Percentiles rank a stretch among this genome's conserved stretches.
These are phyloP conservation scores for Populus ilicifolia DNA, from an alignment of 345 rosid genomes.

Conservation along the genomic window DNA sequence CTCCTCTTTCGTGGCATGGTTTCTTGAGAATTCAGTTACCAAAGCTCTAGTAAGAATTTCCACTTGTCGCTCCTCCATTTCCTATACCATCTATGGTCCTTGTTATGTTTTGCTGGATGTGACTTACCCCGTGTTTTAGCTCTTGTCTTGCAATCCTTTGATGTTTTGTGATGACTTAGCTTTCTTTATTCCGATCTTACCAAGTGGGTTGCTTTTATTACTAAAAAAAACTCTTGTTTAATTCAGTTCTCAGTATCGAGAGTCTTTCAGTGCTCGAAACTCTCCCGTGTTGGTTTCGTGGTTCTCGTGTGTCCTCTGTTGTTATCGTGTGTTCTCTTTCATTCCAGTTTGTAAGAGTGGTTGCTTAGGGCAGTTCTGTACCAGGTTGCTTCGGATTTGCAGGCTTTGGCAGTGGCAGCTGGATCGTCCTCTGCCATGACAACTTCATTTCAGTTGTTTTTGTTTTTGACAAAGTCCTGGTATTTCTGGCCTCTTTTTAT, in stretches of 20 bases:
- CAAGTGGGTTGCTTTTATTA: constrained; percentile 14
- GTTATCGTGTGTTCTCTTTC: constrained; percentile 5
- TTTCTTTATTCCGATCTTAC: constrained; percentile 20
- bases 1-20: constrained; percentile 29
- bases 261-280: constrained; percentile 6
- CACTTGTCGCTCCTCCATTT: constrained; percentile 18
- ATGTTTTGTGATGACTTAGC: constrained; percentile 10
- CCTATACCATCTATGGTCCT: background rate
- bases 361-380: constrained; percentile 24
- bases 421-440: constrained; percentile 17
- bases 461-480: background rate
- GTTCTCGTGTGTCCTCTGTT: no score
- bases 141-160: constrained; percentile 9
- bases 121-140: constrained; percentile 24
- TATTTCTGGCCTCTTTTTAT: constrained; percentile 22
- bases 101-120: constrained; percentile 30
- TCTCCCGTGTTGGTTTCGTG: background rate
- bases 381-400: constrained; percentile 16
- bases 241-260: constrained; percentile 12
- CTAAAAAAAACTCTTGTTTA: background rate
- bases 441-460: constrained; percentile 19
- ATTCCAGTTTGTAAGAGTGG: background rate
- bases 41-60: constrained; percentile 30
- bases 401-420: constrained; percentile 25
- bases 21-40: constrained; percentile 35